phyloP scores from a whole-genome alignment of 2,329 filamentous ascomycete genomes.

The Aureobasidium mangrovei region DNA sequence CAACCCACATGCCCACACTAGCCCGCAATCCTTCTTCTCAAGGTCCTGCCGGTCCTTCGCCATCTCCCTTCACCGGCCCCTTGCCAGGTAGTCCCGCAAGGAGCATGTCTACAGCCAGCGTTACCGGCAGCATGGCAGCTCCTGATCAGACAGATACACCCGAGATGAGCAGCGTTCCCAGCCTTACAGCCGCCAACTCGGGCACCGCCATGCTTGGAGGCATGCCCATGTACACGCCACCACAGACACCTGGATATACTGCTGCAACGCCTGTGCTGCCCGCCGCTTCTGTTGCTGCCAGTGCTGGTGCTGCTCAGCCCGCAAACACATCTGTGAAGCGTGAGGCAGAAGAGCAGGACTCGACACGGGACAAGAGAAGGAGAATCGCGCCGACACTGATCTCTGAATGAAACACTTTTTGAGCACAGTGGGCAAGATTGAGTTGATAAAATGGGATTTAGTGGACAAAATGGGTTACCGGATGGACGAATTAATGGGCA shows the following conservation, averaged over 20 bases:
- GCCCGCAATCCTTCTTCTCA: slow-evolving; percentile 16
- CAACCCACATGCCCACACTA: slow-evolving; percentile 8
- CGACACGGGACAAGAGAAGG: slow-evolving; percentile 34
- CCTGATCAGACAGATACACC: slow-evolving; percentile 57
- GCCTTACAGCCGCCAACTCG: slow-evolving; percentile 65
- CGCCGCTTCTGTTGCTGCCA: slow-evolving; percentile 20
- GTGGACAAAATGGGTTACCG: no score
- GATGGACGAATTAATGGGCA: no score
- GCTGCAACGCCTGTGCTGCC: slow-evolving; percentile 37
- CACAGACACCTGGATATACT: slow-evolving; percentile 62
- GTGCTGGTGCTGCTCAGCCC: slow-evolving; percentile 15
- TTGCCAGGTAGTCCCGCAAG: slow-evolving; percentile 17
- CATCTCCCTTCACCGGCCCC: slow-evolving; percentile 13
- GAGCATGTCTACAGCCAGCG: slow-evolving; percentile 14
- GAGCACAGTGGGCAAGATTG: no score
- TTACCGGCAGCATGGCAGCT: slow-evolving; percentile 21
- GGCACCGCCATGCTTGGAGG: slow-evolving; percentile 33
- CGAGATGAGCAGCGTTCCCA: slow-evolving; percentile 66
- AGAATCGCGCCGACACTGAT: slow-evolving; percentile 36
- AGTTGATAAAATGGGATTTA: no score
- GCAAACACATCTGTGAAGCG: slow-evolving; percentile 21
- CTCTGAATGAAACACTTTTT: neutral
- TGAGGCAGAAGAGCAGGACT: slow-evolving; percentile 30
- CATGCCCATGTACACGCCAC: slow-evolving; percentile 77
- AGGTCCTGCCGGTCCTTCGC: slow-evolving; percentile 12